Evolutionary conservation across 208 protist species (phyloP).

Genomic region (Leishmania tarentolae): DNA sequence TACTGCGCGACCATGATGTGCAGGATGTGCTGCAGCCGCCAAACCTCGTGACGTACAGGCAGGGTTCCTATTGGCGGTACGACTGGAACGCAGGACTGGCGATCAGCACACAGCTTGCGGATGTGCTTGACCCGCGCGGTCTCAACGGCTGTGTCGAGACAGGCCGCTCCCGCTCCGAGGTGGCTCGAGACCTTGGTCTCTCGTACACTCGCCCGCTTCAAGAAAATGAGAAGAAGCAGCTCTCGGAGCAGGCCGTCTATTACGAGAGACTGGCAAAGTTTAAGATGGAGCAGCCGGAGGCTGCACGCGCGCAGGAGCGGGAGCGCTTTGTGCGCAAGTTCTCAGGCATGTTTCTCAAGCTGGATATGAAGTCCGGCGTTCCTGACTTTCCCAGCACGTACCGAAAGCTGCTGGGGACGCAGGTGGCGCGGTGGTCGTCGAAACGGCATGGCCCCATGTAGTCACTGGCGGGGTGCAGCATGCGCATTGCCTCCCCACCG

Average conservation of each 20-base stretch:
- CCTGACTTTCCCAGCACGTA: conserved; percentile 91
- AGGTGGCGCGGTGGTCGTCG: conserved; percentile 87
- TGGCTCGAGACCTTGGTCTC: conserved; percentile 89
- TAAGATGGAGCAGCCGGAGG: conserved; percentile 91
- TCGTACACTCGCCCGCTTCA: conserved; percentile 89
- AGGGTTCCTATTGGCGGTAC: conserved; percentile 88
- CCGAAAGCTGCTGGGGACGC: conserved; percentile 80
- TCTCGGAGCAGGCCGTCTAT: conserved; percentile 87
- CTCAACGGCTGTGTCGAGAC: conserved; percentile 92
- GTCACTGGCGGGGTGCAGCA: not conserved
- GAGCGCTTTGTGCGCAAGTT: conserved; percentile 90
- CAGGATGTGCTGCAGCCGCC: conserved; percentile 89
- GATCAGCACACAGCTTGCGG: conserved; percentile 84
- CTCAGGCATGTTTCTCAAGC: conserved; percentile 89
- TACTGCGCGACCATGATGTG: conserved; percentile 91
- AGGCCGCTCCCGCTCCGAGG: conserved; percentile 87
- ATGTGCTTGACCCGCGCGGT: conserved; percentile 87
- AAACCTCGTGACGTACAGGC: conserved; percentile 86
- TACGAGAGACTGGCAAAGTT: conserved; percentile 91
- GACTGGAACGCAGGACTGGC: conserved; percentile 90
- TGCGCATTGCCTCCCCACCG: not conserved
- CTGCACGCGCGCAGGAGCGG: conserved; percentile 81
- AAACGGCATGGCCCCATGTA: conserved; percentile 91
- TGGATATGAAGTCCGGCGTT: conserved; percentile 80
- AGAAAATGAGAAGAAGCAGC: conserved; percentile 91